Base-by-base conservation (phyloP, 495 filamentous ascomycete genomes). In the Penicillium lagena region DNA sequence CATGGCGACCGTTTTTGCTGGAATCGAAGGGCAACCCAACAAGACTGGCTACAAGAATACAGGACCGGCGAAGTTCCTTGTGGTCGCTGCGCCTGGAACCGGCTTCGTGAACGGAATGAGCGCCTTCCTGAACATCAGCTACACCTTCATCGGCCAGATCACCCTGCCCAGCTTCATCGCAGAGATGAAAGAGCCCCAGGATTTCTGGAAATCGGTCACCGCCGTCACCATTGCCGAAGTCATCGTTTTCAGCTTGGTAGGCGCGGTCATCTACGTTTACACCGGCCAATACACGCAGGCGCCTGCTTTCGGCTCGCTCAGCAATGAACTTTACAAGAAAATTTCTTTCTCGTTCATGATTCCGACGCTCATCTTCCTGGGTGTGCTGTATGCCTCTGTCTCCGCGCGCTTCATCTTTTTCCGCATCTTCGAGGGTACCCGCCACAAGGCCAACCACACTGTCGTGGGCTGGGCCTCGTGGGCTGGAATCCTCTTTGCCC, bases 91-190 rank as follows among this genome's bases (percentile, higher is more conserved):
- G n/a, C 62, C 67, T 2, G 76, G 79, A n/a, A 90, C 87, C 0
- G 83, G 83, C 1, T 93, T 89, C 45, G 85, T 95, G 12, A 67
- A 70, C 6, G 89, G 84, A 7, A 77, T 91, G 66, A 87, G 77
- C 39, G 89, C 88, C 2, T 93, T 93, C 66, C 67, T 94, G 51
- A 95, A 95, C 62, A 94, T 95, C 56, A 81, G 78, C 63, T 95
- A 93, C 63, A 95, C 89, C 7, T 93, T 95, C 64, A 93, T 95
- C 50, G 89, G 89, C 4, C 89, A 95, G 59, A 95, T 95, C 61
- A 95, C 89, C 0, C 72, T 95, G 17, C 89, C 89, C 2, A 87
- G 82, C 54, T 95, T 95, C 70, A 95, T 95, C 50, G 89, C 89
- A 5, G 89, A 95, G 60, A 95, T 95, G 89, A 82, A 79, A 57